Evolutionary conservation across 176 grass and related monocot genomes (phyloP), one percentile per base, ranked within the genome.

Genomic region (Carex kokanica): DNA sequence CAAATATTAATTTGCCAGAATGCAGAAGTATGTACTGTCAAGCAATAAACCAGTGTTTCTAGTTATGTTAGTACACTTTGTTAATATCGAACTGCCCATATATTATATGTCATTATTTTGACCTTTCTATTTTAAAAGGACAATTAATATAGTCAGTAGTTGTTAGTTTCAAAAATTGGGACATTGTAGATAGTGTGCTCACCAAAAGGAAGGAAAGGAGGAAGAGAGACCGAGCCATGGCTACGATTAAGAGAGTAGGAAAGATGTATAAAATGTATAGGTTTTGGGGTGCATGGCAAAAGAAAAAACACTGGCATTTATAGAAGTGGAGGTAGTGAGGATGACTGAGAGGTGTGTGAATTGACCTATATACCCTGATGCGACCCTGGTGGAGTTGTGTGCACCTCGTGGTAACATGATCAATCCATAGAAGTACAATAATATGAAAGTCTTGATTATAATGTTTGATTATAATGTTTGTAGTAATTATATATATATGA

Each of bases 201-300:
- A 71, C 67, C 36, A 71, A 36, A 71, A 71, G 17, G 38, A 71
- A 43, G 18, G 67, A 71, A 43, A 71, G 36, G 36, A 71, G 67
- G 0, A 21, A 38, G 36, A 71, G 6, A 61, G 20, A 45, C 45
- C 38, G 67, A 45, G 36, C 67, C 67, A 45, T 71, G 17, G 32
- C 38, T 71, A 21, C 5, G 16, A 43, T 8, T 43, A 71, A 71
- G 36, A 45, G 2, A 21, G 34, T 45, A 71, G 17, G 0, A 71
- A 45, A 71, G 36, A 71, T 20, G 38, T 45, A 21, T 18, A 71
- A 71, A 34, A 13, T 67, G 31, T 18, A 68, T 18, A 13, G 31
- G 38, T 20, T 71, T 70, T 18, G 31, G 17, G 31, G 38, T 71
- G 67, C 8, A n/a, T 71, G 17, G 17, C 16, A 21, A 32, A 38